A percentile compares a stretch with the other conserved stretches of the same genome.
Evolutionary conservation across 768 basidiomycete species (phyloP).

Genomic region (Naganishia friedmannii): DNA sequence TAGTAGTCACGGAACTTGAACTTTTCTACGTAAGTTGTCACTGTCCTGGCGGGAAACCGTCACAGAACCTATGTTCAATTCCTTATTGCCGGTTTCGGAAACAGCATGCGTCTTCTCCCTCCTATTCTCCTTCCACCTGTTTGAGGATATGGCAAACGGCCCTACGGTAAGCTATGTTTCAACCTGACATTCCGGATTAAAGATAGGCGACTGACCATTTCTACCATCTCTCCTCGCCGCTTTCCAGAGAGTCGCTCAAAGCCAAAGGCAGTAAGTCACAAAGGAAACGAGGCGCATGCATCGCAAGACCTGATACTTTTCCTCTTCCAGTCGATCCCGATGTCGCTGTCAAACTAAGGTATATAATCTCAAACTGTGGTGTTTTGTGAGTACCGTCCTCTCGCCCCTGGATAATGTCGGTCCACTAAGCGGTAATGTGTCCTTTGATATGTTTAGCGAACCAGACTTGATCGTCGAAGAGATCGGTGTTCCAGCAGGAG

Average conservation of each 20-base stretch:
- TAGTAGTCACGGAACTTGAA: slow-evolving; percentile 45
- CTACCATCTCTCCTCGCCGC: too few relatives aligned
- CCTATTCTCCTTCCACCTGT: slow-evolving; percentile 3
- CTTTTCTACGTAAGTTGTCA: slow-evolving; percentile 37
- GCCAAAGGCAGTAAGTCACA: slow-evolving; percentile 7
- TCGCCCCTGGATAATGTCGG: not conserved
- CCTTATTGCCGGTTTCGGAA: not conserved
- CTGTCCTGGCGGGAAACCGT: not conserved
- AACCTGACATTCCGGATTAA: not conserved
- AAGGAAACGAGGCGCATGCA: not conserved
- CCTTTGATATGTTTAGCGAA: slow-evolving; percentile 1
- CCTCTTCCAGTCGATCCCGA: slow-evolving; percentile 29
- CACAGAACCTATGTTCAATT: not conserved
- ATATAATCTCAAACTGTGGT: slow-evolving; percentile 22
- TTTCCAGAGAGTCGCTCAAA: slow-evolving; percentile 17
- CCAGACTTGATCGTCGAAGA: slow-evolving; percentile 29
- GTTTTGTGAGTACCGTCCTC: slow-evolving; percentile 26
- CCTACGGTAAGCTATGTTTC: slow-evolving; percentile 4
- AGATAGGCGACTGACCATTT: not conserved
- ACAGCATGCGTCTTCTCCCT: slow-evolving; percentile 18
- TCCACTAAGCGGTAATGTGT: not conserved
- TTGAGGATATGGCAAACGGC: slow-evolving; percentile 31
- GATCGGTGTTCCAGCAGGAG: slow-evolving; percentile 27
- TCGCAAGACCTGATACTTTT: not conserved
- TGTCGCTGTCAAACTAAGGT: slow-evolving; percentile 12